Conservation (phyloP, 2,329 filamentous ascomycete genomes). For the Epichloe bromicola region DNA sequence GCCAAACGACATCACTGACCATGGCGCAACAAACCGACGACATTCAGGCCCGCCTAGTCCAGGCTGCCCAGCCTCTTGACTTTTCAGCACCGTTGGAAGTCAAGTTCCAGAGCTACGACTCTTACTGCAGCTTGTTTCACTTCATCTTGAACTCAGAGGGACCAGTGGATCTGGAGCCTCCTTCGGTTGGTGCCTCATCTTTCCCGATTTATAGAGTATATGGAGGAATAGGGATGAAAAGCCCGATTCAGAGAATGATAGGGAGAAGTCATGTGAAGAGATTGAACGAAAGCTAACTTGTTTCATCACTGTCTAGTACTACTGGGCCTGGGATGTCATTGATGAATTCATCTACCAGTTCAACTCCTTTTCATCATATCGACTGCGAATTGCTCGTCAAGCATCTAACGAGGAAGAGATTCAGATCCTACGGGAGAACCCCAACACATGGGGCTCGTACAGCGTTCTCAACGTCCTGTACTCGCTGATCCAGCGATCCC, state of each 20-base stretch:
- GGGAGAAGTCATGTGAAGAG: neutral
- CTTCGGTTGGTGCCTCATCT: slow-evolving; percentile 54
- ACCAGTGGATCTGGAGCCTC: slow-evolving; percentile 93
- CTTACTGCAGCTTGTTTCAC: slow-evolving; percentile 98
- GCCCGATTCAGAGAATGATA: neutral
- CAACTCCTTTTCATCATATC: slow-evolving; percentile 97
- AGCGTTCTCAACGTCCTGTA: slow-evolving; percentile 98
- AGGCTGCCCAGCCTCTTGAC: slow-evolving; percentile 87
- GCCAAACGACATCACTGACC: slow-evolving; percentile 56
- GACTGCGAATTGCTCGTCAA: slow-evolving; percentile 76
- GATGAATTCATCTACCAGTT: slow-evolving; percentile 99
- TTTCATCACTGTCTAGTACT: slow-evolving; percentile 50
- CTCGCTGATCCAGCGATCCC: slow-evolving; percentile 94
- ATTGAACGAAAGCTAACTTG: slow-evolving; percentile 5
- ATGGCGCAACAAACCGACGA: slow-evolving; percentile 72
- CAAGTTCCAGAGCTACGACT: slow-evolving; percentile 98
- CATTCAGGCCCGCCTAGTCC: slow-evolving; percentile 80
- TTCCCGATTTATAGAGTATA: neutral
- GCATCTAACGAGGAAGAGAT: slow-evolving; percentile 85
- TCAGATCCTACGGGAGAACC: slow-evolving; percentile 83
- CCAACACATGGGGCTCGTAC: slow-evolving; percentile 99
- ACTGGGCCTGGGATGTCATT: slow-evolving; percentile 99
- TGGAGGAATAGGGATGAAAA: neutral
- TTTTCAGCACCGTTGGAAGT: slow-evolving; percentile 91
- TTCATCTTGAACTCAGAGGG: slow-evolving; percentile 98